Evolutionary conservation across 1,284 basidiomycete genomes (phyloP).

Genomic region (Microbotryum silenes-acaulis): DNA sequence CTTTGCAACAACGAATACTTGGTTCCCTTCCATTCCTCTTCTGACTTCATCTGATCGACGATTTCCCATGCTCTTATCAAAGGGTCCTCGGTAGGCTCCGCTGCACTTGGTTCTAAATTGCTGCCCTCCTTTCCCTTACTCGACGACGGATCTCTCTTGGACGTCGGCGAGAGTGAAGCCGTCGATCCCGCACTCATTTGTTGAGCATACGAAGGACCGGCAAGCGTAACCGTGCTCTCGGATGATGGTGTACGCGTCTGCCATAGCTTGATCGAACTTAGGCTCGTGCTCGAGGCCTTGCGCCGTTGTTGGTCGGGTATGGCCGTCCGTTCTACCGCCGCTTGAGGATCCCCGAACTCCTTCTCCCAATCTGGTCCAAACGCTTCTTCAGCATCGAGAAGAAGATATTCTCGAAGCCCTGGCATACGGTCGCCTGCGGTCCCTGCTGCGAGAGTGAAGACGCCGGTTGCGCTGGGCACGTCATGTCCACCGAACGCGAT

Average conservation of each 20-base stretch:
- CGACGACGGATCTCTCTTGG: not conserved
- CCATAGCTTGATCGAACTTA: not conserved
- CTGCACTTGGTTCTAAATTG: too few species aligned
- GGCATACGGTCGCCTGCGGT: slow-evolving; percentile 21
- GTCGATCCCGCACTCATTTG: not conserved
- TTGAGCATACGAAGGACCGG: not conserved
- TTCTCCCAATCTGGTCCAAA: slow-evolving; percentile 17
- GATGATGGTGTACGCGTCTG: too few species aligned
- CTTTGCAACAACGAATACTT: slow-evolving; percentile 25
- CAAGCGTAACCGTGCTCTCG: too few species aligned
- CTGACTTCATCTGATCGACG: slow-evolving; percentile 23
- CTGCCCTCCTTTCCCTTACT: not conserved
- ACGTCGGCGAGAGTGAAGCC: not conserved
- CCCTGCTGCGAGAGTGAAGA: slow-evolving; percentile 22
- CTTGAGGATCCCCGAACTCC: slow-evolving; percentile 1
- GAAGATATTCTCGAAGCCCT: slow-evolving; percentile 17
- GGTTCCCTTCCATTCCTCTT: slow-evolving; percentile 30
- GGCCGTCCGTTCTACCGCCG: not conserved
- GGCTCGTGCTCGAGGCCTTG: not conserved
- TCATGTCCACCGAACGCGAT: slow-evolving; percentile 28
- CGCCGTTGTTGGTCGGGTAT: not conserved
- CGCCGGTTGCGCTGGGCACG: slow-evolving; percentile 5
- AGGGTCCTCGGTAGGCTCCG: slow-evolving; percentile 7
- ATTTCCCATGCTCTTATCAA: slow-evolving; percentile 21
- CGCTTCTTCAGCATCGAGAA: slow-evolving; percentile 11